Base-by-base conservation (phyloP, 2,329 filamentous ascomycete species). In the Neonectria faginata region DNA sequence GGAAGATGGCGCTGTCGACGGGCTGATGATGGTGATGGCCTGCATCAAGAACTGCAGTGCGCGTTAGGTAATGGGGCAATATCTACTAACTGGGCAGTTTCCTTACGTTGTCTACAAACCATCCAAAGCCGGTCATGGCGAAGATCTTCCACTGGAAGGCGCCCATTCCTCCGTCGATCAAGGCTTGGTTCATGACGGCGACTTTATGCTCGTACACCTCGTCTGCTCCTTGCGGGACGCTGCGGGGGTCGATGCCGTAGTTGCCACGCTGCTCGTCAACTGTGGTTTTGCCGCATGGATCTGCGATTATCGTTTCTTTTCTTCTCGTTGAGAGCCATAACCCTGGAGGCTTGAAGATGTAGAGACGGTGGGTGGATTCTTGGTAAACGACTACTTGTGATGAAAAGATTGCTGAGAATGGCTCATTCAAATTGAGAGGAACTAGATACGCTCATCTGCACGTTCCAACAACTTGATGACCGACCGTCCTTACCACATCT, bases 1-100 rank as follows among this genome's bases (percentile, higher is more conserved):
- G 73, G 55, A 81, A 82, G 57, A 83, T 79, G 69, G 79, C 79
- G 44, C 77, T 79, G 66, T 83, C 81, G 20, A 82, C 79, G 1
- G 80, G 79, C 67, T 71, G 52, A 76, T 73, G 52, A 73, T 72
- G 39, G 70, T 74, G 55, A 76, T 73, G 20, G 73, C 73, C 65
- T 75, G 74, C 67, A 73, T 74, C 74, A 70, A 75, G 51, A 72
- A 68, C 60, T 57, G 25, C 6, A 9, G 9, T 29, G 10, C 16
- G 71, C n/a, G n/a, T n/a, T n/a, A n/a, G n/a, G n/a, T n/a, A n/a
- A n/a, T n/a, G n/a, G n/a, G n/a, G n/a, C n/a, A n/a, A n/a, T n/a
- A n/a, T n/a, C n/a, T n/a, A n/a, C n/a, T n/a, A n/a, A n/a, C n/a
- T n/a, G n/a, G n/a, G n/a, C n/a, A n/a, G n/a, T n/a, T n/a, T n/a